Conservation (phyloP, 169 alveolate genomes). For the Miamiensis avidus region DNA sequence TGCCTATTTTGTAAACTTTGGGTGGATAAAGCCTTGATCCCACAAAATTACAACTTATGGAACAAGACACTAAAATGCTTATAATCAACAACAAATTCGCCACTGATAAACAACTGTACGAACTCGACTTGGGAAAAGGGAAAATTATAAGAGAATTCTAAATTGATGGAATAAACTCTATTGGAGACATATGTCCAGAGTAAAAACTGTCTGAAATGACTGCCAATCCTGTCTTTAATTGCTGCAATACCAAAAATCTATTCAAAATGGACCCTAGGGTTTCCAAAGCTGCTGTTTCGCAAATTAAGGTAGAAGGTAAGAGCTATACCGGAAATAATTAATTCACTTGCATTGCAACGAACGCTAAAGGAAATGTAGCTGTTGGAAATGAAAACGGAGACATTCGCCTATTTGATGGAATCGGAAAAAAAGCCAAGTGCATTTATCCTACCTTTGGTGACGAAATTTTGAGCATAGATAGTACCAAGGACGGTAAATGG, state of each 20-base stretch:
- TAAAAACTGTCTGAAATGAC: neutral
- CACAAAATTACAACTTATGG: neutral
- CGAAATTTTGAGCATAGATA: constrained; percentile 43
- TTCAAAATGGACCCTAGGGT: constrained; percentile 18
- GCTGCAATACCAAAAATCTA: constrained; percentile 6
- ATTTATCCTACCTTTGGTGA: constrained; percentile 49
- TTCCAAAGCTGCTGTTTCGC: neutral
- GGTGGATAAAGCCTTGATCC: neutral
- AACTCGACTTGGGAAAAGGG: neutral
- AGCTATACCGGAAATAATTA: neutral
- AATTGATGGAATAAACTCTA: neutral
- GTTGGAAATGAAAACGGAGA: constrained; percentile 47
- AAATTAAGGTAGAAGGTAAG: neutral
- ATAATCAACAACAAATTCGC: neutral
- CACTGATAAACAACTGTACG: neutral
- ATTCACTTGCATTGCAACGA: constrained; percentile 45
- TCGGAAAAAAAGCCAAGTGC: constrained; percentile 47
- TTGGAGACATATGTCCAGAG: neutral
- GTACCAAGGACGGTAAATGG: constrained; percentile 57
- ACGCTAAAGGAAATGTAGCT: constrained; percentile 38
- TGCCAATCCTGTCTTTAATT: neutral
- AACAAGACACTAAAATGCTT: neutral
- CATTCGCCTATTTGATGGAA: constrained; percentile 47
- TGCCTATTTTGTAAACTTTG: neutral
- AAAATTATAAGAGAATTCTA: neutral